Evolutionary conservation across 345 rosid species (phyloP), one percentile per base, ranked within the genome.

Genomic region (Arabis hirsuta): DNA sequence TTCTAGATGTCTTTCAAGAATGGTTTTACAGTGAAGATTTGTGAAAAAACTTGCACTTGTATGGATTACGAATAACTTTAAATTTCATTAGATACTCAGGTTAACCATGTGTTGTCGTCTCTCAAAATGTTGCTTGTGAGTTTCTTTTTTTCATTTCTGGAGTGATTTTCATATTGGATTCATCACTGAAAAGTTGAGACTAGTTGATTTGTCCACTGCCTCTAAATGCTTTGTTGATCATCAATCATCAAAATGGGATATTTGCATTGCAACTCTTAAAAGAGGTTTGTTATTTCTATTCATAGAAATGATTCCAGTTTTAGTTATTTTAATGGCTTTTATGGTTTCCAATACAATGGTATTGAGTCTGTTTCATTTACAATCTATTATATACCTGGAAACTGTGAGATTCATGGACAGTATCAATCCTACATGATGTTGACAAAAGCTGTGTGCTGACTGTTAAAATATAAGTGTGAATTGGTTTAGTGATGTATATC

Each of bases 91-190:
- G 8, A 22, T 61, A n/a, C 10, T 27, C 38, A 65, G 61, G 38
- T 57, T 55, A 52, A 61, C 6, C 3, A 50, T 71, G 3, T 61
- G 4, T 54, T 46, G 43, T 38, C 24, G 43, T 38, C 24, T 9
- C 8, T 64, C 57, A 36, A 65, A 73, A 2, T 73, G 61, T 50
- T 74, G 54, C 53, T 65, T 64, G 67, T 51, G 11, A 70, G 22
- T 54, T 42, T 54, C 42, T 54, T 14, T 4, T 20, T 20, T 31
- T 8, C 36, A 31, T 55, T 44, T 34, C 39, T 59, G 20, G 5
- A 45, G n/a, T 57, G 16, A 31, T 14, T 56, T 34, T 47, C 39
- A 44, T 44, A 51, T 60, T 60, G 29, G 43, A 32, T 62, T 20
- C 44, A 2, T 51, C 44, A 13, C 44, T 41, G 67, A 12, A 8